Evolutionary conservation across 164 flowering plant species (phyloP).

Genomic region (Brasenia schreberi): DNA sequence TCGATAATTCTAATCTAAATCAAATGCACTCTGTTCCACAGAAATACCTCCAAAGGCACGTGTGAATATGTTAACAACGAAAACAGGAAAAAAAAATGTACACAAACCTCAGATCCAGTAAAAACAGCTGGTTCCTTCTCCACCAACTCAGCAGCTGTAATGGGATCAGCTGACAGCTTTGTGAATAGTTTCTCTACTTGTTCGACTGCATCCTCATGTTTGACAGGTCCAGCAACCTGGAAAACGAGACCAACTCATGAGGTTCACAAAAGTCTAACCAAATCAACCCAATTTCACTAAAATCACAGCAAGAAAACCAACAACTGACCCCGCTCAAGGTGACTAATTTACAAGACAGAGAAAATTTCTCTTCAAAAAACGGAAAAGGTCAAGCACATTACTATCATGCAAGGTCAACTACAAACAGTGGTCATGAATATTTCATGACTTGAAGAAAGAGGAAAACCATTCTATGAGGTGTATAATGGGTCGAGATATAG

Average conservation of each 20-base stretch:
- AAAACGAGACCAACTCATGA: constrained; percentile 1
- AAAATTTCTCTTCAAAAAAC: too few species aligned
- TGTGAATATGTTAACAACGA: neutral
- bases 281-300: neutral
- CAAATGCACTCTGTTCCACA: neutral
- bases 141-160: constrained; percentile 67
- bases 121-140: constrained; percentile 63
- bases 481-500: constrained; percentile 80
- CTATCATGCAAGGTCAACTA: too few species aligned
- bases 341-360: neutral
- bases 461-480: constrained; percentile 84
- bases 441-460: neutral
- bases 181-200: constrained; percentile 60
- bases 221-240: constrained; percentile 95
- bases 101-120: constrained; percentile 92
- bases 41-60: neutral
- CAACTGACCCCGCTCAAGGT: too few species aligned
- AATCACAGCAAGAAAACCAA: too few species aligned
- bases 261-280: neutral
- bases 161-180: constrained; percentile 68
- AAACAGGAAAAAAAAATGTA: neutral
- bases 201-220: constrained; percentile 64
- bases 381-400: too few species aligned
- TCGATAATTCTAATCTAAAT: constrained; percentile 75
- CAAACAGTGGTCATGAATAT: neutral